Evolutionary conservation across 2,329 filamentous ascomycete species (phyloP).

Genomic region (Aspergillus viridinutans): DNA sequence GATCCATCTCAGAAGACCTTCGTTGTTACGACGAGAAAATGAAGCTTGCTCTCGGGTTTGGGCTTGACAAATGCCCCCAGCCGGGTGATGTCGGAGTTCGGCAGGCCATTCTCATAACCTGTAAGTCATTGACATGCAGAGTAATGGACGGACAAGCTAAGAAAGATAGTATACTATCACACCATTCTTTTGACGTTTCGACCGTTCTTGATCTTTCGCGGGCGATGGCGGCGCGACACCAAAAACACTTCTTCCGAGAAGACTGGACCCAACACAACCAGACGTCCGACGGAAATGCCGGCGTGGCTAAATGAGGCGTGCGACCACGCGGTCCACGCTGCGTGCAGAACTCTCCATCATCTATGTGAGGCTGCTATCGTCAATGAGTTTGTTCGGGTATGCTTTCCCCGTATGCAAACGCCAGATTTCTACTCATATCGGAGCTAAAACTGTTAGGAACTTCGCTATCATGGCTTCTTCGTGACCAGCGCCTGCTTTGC

Average conservation of each 20-base stretch:
- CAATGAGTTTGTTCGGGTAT: slow-evolving; percentile 40
- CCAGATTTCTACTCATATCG: neutral
- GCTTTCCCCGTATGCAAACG: neutral
- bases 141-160: slow-evolving; percentile 3
- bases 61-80: slow-evolving; percentile 35
- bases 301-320: slow-evolving; percentile 45
- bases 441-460: slow-evolving; percentile 27
- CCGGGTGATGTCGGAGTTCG: slow-evolving; percentile 37
- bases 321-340: slow-evolving; percentile 39
- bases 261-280: slow-evolving; percentile 1
- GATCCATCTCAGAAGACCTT: slow-evolving; percentile 30
- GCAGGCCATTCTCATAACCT: slow-evolving; percentile 39
- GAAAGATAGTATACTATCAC: slow-evolving; percentile 41
- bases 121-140: slow-evolving; percentile 24
- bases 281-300: slow-evolving; percentile 24
- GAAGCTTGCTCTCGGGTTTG: slow-evolving; percentile 27
- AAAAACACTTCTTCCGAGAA: slow-evolving; percentile 11
- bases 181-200: slow-evolving; percentile 42
- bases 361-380: slow-evolving; percentile 38
- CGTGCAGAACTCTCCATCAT: slow-evolving; percentile 40
- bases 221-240: slow-evolving; percentile 37
- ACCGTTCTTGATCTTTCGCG: slow-evolving; percentile 44
- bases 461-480: slow-evolving; percentile 45
- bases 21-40: slow-evolving; percentile 24
- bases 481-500: slow-evolving; percentile 41